Evolutionary conservation across 169 alveolate genomes (phyloP), one percentile per base, ranked within the genome.

Genomic region (Theileria equi): DNA sequence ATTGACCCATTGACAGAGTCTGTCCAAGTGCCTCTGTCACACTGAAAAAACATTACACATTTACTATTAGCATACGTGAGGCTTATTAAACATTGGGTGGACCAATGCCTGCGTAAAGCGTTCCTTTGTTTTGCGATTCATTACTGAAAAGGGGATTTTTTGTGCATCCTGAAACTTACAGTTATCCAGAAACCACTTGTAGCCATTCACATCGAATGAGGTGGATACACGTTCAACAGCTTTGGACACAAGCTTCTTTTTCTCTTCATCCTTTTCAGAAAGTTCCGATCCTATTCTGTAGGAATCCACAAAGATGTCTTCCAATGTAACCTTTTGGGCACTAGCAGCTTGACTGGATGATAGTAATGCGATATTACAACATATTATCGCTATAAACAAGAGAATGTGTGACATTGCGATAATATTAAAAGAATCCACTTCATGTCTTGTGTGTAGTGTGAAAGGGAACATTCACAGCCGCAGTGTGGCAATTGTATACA

Each of bases 1-100:
- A 74, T 68, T 32, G 63, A 72, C 16, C 73, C 66, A 43, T 63
- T 65, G 26, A 66, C 21, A 0, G 78, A 71, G 60, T 66, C 66
- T 25, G 63, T 77, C 83, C 83, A 72, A 60, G 63, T 49, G 0
- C 83, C 83, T 45, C 66, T 44, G 61, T 72, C 83, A 72, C 83
- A 72, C 83, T 72, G 48, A 26, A 35, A 3, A 5, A 8, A 3
- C 11, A 7, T 74, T 2, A 6, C 19, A 3, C 5, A 16, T n/a
- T 16, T 17, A 10, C 3, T n/a, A 6, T 2, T 19, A 1, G n/a
- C 83, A 41, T 64, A 74, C 84, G 21, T 74, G 84, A 28, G 84
- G 84, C 60, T 49, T 48, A 35, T 70, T 52, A 72, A 74, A 74
- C 16, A 50, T 5, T 8, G 49, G 79, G 26, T 65, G 79, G 13